Evolutionary conservation across 306 rosid species (phyloP).

Genomic region (Medicago truncatula): MtrunA17r5.0-ANR NC_053042.1:40818001-40818500

Average conservation of each 20-base stretch:
- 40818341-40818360: not conserved
- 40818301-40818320: too few relatives aligned
- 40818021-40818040: constrained; percentile 32
- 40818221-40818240: constrained; percentile 43
- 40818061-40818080: constrained; percentile 28
- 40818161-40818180: constrained; percentile 1
- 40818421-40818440: not conserved
- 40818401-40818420: too few relatives aligned
- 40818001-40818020: constrained; percentile 41
- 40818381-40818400: too few relatives aligned
- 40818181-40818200: constrained; percentile 39
- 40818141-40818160: constrained; percentile 18
- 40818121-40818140: not conserved
- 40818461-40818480: not conserved
- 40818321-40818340: not conserved
- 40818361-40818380: constrained; percentile 4
- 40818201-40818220: constrained; percentile 36
- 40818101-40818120: not conserved
- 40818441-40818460: constrained; percentile 16
- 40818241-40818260: constrained; percentile 56
- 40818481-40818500: constrained; percentile 28
- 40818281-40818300: not conserved
- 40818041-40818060: constrained; percentile 17
- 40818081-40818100: constrained; percentile 15
- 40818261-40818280: not conserved